A percentile compares a stretch with the other conserved stretches of the same genome.
Evolutionary conservation across 306 rosid species (phyloP).

Genomic region (Trifolium repens): DNA sequence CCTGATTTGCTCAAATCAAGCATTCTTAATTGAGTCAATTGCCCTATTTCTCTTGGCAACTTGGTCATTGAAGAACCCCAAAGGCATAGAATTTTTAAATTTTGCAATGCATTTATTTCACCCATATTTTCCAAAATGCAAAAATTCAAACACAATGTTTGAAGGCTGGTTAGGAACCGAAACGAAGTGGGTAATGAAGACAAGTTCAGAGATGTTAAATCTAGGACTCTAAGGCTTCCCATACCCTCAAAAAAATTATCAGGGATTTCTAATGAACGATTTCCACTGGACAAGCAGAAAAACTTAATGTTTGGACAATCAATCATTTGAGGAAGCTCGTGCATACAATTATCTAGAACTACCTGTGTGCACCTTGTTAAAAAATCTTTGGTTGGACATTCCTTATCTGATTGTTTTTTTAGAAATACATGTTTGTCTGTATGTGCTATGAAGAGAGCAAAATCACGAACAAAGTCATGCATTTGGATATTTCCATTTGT

Average conservation of each 20-base stretch:
- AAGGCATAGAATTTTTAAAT: neutral
- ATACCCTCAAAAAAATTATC: neutral
- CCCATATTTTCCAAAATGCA: neutral
- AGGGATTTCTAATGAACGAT: neutral
- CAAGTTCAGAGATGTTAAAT: neutral
- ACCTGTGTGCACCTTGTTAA: neutral
- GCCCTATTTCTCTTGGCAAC: neutral
- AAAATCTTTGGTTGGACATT: neutral
- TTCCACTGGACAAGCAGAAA: fast-evolving
- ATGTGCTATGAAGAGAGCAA: constrained; percentile 4
- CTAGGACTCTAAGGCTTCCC: constrained; percentile 5
- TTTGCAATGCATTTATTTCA: neutral
- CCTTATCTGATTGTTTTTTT: fast-evolving
- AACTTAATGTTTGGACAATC: neutral
- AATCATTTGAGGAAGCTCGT: neutral
- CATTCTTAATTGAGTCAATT: constrained; percentile 4
- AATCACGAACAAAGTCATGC: constrained; percentile 7
- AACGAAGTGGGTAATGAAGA: neutral
- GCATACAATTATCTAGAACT: fast-evolving
- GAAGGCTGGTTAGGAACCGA: neutral
- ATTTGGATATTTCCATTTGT: neutral
- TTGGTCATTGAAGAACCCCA: neutral
- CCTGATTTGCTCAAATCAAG: neutral
- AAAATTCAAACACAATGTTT: neutral
- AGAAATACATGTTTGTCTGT: neutral